phyloP scores from a whole-genome alignment of 148 eudicot genomes.

The Silene conica region DNA sequence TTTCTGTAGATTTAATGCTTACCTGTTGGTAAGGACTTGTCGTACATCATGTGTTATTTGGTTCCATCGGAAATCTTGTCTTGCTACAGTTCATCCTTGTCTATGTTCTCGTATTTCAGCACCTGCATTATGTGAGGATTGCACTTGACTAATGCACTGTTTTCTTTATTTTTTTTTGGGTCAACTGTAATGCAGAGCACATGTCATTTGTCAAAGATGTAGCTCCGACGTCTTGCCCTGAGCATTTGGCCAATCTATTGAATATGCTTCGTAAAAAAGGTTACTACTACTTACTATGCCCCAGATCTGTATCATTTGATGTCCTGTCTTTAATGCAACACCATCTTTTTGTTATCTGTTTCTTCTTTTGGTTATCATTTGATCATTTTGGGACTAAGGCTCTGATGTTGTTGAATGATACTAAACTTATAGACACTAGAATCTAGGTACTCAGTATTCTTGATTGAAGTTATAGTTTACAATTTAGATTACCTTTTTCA shows the following conservation, averaged over 20 bases:
- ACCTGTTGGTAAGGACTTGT: background rate
- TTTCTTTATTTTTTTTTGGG: background rate
- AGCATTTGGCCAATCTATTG: slow-evolving; percentile 67
- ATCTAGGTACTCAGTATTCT: background rate
- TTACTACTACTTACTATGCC: slow-evolving; percentile 31
- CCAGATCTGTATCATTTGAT: slow-evolving; percentile 5
- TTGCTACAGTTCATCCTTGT: background rate
- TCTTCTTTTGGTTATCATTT: no score
- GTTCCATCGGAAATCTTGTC: background rate
- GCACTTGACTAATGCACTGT: background rate
- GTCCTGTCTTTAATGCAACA: background rate
- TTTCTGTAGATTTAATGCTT: no score
- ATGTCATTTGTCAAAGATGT: slow-evolving; percentile 71
- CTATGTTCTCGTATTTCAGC: background rate
- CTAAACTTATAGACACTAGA: background rate
- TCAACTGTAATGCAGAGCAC: slow-evolving; percentile 54
- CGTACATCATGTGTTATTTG: background rate
- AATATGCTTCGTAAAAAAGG: slow-evolving; percentile 84
- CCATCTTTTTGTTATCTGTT: background rate
- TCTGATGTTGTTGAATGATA: no score
- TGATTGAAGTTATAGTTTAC: background rate
- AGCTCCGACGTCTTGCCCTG: slow-evolving; percentile 72
- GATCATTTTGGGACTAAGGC: no score
- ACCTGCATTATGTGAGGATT: background rate
- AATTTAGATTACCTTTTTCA: background rate